phyloP scores from a whole-genome alignment of 73 alveolate species.

The Paramecium primaurelia region DNA sequence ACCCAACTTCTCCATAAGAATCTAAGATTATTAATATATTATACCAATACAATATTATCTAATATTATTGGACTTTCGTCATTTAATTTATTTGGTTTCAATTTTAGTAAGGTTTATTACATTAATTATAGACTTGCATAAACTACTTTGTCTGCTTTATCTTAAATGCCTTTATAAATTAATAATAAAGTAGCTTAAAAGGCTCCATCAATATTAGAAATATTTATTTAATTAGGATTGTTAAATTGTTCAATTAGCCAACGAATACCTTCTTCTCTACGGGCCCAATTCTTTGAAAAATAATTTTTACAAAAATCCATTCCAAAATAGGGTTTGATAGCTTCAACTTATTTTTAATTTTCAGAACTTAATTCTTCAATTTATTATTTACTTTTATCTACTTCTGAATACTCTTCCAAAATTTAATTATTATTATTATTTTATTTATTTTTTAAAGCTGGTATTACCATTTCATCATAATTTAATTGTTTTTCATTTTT shows the following conservation, averaged over 20 bases:
- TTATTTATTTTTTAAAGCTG: not conserved
- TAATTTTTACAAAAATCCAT: conserved; percentile 4
- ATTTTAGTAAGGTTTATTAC: not conserved
- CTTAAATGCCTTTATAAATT: not conserved
- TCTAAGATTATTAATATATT: not conserved
- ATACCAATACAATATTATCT: conserved; percentile 10
- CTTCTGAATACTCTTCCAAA: not conserved
- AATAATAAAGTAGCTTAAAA: not conserved
- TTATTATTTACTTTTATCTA: not conserved
- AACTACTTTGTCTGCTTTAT: conserved; percentile 13
- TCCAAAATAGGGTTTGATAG: not conserved
- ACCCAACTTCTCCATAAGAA: conserved; percentile 34
- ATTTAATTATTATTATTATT: not conserved
- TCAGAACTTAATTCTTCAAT: conserved; percentile 14
- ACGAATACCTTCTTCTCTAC: not conserved
- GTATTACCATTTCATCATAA: conserved; percentile 45
- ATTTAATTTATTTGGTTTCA: not conserved
- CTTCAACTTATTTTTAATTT: not conserved
- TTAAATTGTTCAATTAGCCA: conserved; percentile 15
- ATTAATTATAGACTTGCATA: not conserved
- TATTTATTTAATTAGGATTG: not conserved
- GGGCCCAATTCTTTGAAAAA: not conserved
- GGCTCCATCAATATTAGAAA: not conserved
- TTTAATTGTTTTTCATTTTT: not conserved
- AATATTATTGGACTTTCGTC: conserved; percentile 43